Evolutionary conservation across 1,284 basidiomycete species (phyloP).

Genomic region (Cutaneotrichosporon sp.): DNA sequence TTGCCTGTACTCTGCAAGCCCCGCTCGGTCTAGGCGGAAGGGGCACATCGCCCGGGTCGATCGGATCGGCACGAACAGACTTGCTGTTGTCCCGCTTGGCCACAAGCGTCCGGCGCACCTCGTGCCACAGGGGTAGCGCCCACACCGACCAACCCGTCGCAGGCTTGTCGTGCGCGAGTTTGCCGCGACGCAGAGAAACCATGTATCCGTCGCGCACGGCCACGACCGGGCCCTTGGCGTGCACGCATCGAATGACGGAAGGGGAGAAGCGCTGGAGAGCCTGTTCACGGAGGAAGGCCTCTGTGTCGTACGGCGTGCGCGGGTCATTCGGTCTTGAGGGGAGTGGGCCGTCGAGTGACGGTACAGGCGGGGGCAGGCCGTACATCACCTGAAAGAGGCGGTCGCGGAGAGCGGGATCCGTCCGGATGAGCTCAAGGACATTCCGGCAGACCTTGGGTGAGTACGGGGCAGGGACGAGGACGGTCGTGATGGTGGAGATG

Average conservation of each 20-base stretch:
- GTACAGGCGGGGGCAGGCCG: neutral
- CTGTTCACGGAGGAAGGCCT: constrained; percentile 7
- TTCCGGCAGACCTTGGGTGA: constrained; percentile 8
- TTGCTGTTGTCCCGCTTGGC: neutral
- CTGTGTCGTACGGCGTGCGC: neutral
- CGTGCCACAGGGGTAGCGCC: constrained; percentile 1
- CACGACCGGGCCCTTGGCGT: neutral
- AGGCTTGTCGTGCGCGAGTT: neutral
- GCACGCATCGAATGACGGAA: constrained; percentile 2
- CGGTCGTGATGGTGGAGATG: too few species aligned
- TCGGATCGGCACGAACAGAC: neutral
- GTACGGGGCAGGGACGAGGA: too few species aligned
- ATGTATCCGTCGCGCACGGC: constrained; percentile 9
- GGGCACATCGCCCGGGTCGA: neutral
- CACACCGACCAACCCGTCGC: constrained; percentile 7
- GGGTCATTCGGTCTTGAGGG: neutral
- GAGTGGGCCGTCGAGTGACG: constrained; percentile 1
- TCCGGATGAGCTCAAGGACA: neutral
- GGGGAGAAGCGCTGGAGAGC: neutral
- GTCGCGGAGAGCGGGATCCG: neutral
- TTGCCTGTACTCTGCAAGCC: neutral
- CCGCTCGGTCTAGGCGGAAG: constrained; percentile 1
- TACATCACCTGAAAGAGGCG: neutral
- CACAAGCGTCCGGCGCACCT: neutral
- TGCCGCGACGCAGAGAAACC: neutral